A percentile compares a stretch with the other conserved stretches of the same genome.
Conservation (phyloP, 306 rosid species). For the Fragaria nilgerrensis region DNA sequence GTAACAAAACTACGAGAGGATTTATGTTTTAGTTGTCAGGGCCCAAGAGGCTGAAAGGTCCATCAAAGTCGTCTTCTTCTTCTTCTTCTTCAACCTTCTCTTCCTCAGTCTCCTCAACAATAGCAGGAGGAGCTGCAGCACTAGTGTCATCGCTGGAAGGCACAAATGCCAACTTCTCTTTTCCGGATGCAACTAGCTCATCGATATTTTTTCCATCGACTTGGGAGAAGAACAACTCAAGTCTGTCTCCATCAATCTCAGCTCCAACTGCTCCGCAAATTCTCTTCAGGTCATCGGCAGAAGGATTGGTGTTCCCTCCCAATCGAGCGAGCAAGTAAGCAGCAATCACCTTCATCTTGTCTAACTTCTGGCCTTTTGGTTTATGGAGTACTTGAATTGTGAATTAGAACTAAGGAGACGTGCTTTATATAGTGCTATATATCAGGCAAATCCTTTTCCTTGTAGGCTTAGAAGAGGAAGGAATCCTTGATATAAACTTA, state of each 20-base stretch:
- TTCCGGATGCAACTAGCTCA: neutral
- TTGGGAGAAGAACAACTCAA: neutral
- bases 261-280: neutral
- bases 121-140: neutral
- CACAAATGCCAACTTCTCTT: neutral
- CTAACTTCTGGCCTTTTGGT: neutral
- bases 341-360: neutral
- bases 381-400: neutral
- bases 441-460: neutral
- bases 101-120: neutral
- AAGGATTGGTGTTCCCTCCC: neutral
- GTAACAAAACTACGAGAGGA: neutral
- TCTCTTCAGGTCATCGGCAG: neutral
- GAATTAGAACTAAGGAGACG: neutral
- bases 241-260: neutral
- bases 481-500: neutral
- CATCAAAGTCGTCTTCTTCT: neutral
- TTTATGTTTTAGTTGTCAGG: neutral
- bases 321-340: neutral
- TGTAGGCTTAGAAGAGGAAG: neutral
- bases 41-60: neutral
- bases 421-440: neutral
- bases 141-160: neutral
- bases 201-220: neutral
- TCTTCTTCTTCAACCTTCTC: neutral